A percentile compares a stretch with the other conserved stretches of the same genome.
Conservation (phyloP, 176 grass and related monocot genomes). For the Poa annua region DNA sequence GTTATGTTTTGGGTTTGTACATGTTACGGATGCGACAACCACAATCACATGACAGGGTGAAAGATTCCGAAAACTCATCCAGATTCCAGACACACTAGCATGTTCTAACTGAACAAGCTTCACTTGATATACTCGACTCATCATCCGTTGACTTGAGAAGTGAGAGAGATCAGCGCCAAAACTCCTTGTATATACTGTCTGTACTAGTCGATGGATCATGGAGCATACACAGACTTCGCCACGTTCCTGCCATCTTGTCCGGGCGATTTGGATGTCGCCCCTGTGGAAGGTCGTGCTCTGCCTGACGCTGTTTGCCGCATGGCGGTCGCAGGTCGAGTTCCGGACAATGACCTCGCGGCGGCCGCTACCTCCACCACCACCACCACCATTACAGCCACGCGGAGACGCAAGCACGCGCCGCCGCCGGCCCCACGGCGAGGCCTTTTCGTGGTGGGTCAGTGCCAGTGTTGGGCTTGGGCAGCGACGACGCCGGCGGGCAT, state of each 20-base stretch:
- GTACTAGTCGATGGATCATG: too few relatives aligned
- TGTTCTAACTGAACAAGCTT: too few relatives aligned
- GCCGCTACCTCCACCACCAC: not conserved
- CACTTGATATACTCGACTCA: too few relatives aligned
- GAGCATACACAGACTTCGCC: too few relatives aligned
- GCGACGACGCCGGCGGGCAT: not conserved
- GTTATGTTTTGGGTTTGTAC: not conserved
- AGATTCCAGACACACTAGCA: not conserved
- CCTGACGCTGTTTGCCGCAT: not conserved
- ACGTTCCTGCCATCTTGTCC: too few relatives aligned
- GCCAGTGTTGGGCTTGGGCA: too few relatives aligned
- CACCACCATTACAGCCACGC: not conserved
- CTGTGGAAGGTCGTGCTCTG: not conserved
- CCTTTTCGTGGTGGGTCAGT: too few relatives aligned
- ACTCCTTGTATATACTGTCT: too few relatives aligned
- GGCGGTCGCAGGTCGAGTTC: not conserved
- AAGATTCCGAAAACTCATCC: not conserved
- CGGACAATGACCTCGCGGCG: not conserved
- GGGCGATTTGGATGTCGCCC: not conserved
- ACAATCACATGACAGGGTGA: not conserved
- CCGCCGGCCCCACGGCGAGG: too few relatives aligned
- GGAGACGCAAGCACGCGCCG: not conserved
- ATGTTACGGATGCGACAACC: too few relatives aligned
- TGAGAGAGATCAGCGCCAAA: too few relatives aligned
- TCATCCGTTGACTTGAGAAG: too few relatives aligned